A percentile compares a stretch with the other conserved stretches of the same genome.
Evolutionary conservation across 306 rosid genomes (phyloP).

Genomic region (Trifolium pratense): DNA sequence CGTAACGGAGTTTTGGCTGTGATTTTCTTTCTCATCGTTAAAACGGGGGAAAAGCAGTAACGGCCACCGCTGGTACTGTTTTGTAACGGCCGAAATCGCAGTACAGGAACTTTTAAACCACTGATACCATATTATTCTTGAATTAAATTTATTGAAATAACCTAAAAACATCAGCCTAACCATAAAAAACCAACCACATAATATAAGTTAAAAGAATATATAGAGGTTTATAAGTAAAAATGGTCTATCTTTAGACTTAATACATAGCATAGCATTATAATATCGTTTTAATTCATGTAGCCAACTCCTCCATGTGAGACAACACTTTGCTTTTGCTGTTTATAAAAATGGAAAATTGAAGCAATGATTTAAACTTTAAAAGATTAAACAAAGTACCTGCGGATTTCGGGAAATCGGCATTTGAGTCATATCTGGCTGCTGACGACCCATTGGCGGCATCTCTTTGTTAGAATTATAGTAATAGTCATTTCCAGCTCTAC

Average conservation of each 20-base stretch:
- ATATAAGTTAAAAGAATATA: neutral
- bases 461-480: constrained; percentile 69
- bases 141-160: constrained; percentile 3
- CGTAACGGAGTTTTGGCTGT: too few species aligned
- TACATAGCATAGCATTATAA: neutral
- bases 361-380: neutral
- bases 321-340: neutral
- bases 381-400: constrained; percentile 57
- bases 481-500: constrained; percentile 75
- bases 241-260: neutral
- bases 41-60: too few species aligned
- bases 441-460: constrained; percentile 55
- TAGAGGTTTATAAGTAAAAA: constrained; percentile 6
- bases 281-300: neutral
- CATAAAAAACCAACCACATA: constrained; percentile 5
- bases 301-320: neutral
- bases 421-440: constrained; percentile 75
- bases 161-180: neutral
- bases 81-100: too few species aligned
- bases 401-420: constrained; percentile 70
- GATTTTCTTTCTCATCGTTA: too few species aligned
- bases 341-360: neutral
- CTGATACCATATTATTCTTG: neutral
- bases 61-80: too few species aligned
- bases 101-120: neutral